phyloP scores from a whole-genome alignment of 306 rosid species.

The Trifolium dubium region DNA sequence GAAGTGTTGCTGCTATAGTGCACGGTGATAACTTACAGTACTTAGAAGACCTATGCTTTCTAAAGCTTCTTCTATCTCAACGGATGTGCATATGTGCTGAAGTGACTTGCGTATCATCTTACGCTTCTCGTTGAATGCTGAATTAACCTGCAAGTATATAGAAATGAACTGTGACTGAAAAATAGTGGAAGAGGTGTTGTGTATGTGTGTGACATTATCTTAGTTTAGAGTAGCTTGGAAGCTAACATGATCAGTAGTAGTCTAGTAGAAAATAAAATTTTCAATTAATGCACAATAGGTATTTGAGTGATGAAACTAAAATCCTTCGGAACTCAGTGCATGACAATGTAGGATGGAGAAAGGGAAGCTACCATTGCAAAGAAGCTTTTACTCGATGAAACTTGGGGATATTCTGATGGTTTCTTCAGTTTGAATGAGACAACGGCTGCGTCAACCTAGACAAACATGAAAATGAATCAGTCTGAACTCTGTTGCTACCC shows the following conservation, averaged over 20 bases:
- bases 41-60: conserved; percentile 62
- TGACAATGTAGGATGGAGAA: conserved; percentile 29
- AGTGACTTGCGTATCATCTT: conserved; percentile 89
- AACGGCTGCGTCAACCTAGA: conserved; percentile 91
- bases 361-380: conserved; percentile 69
- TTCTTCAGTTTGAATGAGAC: conserved; percentile 81
- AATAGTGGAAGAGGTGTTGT: conserved; percentile 2
- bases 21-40: conserved; percentile 57
- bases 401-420: conserved; percentile 65
- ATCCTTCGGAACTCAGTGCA: conserved; percentile 8
- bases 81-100: conserved; percentile 74
- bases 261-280: background rate
- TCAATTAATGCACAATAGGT: conserved; percentile 2
- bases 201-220: conserved; percentile 8
- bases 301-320: conserved; percentile 33
- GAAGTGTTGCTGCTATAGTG: too few species aligned
- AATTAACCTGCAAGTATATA: conserved; percentile 60
- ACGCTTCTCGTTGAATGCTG: conserved; percentile 91
- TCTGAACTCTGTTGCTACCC: conserved; percentile 15
- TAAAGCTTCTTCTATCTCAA: conserved; percentile 75
- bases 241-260: conserved; percentile 1
- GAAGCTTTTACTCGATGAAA: conserved; percentile 84
- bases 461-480: conserved; percentile 41
- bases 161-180: conserved; percentile 32
- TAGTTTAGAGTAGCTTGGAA: conserved; percentile 17